A percentile compares a stretch with the other conserved stretches of the same genome.
Conservation (phyloP, 2,329 filamentous ascomycete species). For the Microdochium trichocladiopsis region DNA sequence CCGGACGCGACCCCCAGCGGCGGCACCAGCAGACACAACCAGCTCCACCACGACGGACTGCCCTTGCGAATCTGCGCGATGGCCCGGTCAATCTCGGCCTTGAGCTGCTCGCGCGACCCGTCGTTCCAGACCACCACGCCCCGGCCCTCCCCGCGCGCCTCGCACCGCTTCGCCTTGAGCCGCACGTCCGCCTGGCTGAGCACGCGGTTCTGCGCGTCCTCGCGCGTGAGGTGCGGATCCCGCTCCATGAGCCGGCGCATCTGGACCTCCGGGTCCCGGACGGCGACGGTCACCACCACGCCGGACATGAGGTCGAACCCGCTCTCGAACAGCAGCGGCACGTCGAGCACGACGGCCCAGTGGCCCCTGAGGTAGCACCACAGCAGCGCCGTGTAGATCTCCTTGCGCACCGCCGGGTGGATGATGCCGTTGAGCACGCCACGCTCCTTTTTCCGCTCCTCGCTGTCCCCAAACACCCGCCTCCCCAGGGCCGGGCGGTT, state of each 20-base stretch:
- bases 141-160: slow-evolving; percentile 53
- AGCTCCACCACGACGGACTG: slow-evolving; percentile 83
- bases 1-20: slow-evolving; percentile 65
- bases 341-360: slow-evolving; percentile 89
- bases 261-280: slow-evolving; percentile 72
- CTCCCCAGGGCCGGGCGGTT: slow-evolving; percentile 81
- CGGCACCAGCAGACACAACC: slow-evolving; percentile 61
- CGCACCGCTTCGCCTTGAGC: slow-evolving; percentile 71
- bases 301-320: slow-evolving; percentile 81
- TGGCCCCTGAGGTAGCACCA: slow-evolving; percentile 64
- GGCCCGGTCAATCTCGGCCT: slow-evolving; percentile 56
- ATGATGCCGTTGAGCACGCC: slow-evolving; percentile 81
- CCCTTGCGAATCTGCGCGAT: slow-evolving; percentile 53
- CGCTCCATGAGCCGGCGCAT: slow-evolving; percentile 70
- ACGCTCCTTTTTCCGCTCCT: slow-evolving; percentile 64
- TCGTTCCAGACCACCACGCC: slow-evolving; percentile 93
- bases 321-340: slow-evolving; percentile 87
- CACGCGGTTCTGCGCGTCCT: slow-evolving; percentile 84
- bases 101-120: slow-evolving; percentile 62
- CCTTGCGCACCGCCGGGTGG: slow-evolving; percentile 79
- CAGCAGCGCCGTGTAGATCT: slow-evolving; percentile 73
- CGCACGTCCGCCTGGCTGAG: slow-evolving; percentile 79
- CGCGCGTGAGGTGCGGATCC: slow-evolving; percentile 70
- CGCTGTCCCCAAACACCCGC: slow-evolving; percentile 76
- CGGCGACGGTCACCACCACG: slow-evolving; percentile 78